Percentiles rank a stretch among this genome's conserved stretches.
phyloP scores from a whole-genome alignment of 2,329 filamentous ascomycete species.

The Claviceps digitariae region DNA sequence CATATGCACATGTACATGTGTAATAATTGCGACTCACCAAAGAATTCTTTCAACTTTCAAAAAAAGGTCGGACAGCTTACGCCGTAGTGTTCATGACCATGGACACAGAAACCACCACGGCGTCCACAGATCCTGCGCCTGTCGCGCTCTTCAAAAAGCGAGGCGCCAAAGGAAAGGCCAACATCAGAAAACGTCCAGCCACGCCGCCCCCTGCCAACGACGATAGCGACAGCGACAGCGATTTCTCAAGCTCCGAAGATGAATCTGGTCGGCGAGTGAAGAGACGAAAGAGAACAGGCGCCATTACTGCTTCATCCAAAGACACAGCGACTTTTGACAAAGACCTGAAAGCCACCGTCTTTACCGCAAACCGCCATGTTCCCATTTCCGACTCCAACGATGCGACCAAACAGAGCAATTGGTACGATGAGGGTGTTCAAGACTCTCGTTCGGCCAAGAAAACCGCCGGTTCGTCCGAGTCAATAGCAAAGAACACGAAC shows the following conservation, averaged over 20 bases:
- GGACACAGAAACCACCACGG: background rate
- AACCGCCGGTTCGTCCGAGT: slow-evolving; percentile 43
- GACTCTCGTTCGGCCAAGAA: slow-evolving; percentile 35
- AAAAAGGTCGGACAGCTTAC: background rate
- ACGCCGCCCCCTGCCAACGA: slow-evolving; percentile 58
- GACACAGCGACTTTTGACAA: slow-evolving; percentile 20
- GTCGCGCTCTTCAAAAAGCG: slow-evolving; percentile 77
- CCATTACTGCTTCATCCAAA: slow-evolving; percentile 51
- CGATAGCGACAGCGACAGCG: slow-evolving; percentile 38
- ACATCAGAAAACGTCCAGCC: slow-evolving; percentile 65
- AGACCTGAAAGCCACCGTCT: slow-evolving; percentile 38
- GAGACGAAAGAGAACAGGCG: slow-evolving; percentile 54
- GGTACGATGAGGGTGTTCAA: slow-evolving; percentile 64
- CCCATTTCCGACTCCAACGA: slow-evolving; percentile 61
- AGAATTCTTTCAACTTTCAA: background rate
- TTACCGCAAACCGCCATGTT: slow-evolving; percentile 46
- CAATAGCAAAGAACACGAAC: slow-evolving; percentile 18
- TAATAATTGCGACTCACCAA: background rate
- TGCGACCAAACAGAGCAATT: slow-evolving; percentile 78
- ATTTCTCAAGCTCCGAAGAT: slow-evolving; percentile 60
- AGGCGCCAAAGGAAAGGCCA: slow-evolving; percentile 60
- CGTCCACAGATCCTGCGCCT: slow-evolving; percentile 20
- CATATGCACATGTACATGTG: no score
- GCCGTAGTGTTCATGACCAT: background rate
- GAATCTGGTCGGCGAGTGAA: slow-evolving; percentile 68